Evolutionary conservation across 2,329 filamentous ascomycete species (phyloP).

Genomic region (Amylocarpus encephaloides): DNA sequence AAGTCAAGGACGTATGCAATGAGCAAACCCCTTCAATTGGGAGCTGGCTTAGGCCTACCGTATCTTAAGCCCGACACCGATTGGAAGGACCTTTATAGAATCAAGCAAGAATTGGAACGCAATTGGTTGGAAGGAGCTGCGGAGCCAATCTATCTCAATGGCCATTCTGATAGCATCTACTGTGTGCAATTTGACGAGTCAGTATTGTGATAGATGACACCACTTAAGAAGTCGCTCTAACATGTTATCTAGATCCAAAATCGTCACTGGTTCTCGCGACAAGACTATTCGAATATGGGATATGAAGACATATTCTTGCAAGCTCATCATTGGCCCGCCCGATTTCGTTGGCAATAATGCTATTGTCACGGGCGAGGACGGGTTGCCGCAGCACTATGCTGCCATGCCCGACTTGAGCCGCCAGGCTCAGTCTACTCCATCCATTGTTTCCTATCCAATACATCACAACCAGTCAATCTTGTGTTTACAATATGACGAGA

Average conservation of each 20-base stretch:
- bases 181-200: constrained; percentile 97
- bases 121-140: constrained; percentile 77
- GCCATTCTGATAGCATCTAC: constrained; percentile 93
- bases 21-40: constrained; percentile 44
- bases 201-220: constrained; percentile 30
- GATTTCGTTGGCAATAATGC: constrained; percentile 49
- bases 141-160: constrained; percentile 80
- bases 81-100: constrained; percentile 81
- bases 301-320: constrained; percentile 79
- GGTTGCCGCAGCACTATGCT: constrained; percentile 48
- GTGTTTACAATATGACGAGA: constrained; percentile 88
- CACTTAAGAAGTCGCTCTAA: constrained; percentile 30
- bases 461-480: constrained; percentile 91
- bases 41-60: constrained; percentile 52
- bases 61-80: constrained; percentile 55
- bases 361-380: constrained; percentile 47
- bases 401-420: constrained; percentile 37
- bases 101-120: constrained; percentile 66
- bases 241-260: constrained; percentile 62
- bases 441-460: constrained; percentile 49
- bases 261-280: constrained; percentile 93
- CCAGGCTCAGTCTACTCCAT: constrained; percentile 43
- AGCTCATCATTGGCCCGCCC: constrained; percentile 77
- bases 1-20: constrained; percentile 56
- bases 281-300: constrained; percentile 96